Evolutionary conservation across 257 asterid species (phyloP), one percentile per base, ranked within the genome.

Genomic region (Solanum medicagineum): DNA sequence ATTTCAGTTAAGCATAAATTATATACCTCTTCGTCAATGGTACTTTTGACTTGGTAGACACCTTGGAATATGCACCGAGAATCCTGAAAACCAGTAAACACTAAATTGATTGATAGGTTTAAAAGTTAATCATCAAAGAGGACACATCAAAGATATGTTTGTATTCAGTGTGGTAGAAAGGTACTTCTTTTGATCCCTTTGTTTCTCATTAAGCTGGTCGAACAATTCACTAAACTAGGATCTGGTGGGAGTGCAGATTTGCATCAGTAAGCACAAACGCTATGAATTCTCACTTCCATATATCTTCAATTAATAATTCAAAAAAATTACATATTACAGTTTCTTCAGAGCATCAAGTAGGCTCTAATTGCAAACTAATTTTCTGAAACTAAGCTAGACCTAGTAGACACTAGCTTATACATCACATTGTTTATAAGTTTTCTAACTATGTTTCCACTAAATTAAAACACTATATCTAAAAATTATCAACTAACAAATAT

Each of bases 31-130:
- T 87, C 10, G 88, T 82, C 15, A 95, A 87, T 84, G 94, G 88
- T 62, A 88, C 92, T 87, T 90, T 92, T 59, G 95, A 84, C 89
- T 93, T 91, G 54, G 94, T 86, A 24, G 97, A 94, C 87, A 93
- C 98, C 94, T 92, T 91, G 82, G 95, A 88, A 88, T 92, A 90
- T 80, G 95, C 98, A 90, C 87, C 89, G 68, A 94, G 93, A 87
- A 95, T 91, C 95, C 98, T 95, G 89, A 53, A n/a, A 69, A 83
- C 22, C 77, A 84, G 87, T n/a, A 86, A 87, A 88, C 16, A 53
- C 83, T 26, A 26, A 77, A 77, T 77, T 77, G 63, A 77, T 53
- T 77, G 47, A 24, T 47, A 77, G 65, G 19, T 15, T 16, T 51
- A 51, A 77, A 51, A 77, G 83, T 15, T 51, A 19, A 77, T 51